Conservation (phyloP, 768 basidiomycete species). For the Ephemerocybe angulata region DNA sequence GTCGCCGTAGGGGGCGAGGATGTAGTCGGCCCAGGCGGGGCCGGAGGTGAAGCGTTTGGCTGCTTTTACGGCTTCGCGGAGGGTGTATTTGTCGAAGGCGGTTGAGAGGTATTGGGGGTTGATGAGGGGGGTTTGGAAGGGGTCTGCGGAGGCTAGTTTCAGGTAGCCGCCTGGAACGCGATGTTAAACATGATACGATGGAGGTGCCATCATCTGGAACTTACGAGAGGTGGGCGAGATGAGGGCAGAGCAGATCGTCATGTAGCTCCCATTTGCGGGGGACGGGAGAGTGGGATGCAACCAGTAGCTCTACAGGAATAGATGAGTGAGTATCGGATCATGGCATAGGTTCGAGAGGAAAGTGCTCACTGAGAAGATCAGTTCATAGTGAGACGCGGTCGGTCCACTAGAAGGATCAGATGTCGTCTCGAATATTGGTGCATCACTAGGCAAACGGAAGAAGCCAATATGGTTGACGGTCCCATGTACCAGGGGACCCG, state of each 20-base stretch:
- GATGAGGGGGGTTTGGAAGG: slow-evolving; percentile 23
- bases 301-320: slow-evolving; percentile 5
- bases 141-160: slow-evolving; percentile 16
- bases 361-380: slow-evolving; percentile 4
- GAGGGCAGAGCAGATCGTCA: slow-evolving; percentile 22
- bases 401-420: slow-evolving; percentile 8
- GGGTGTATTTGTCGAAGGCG: slow-evolving; percentile 20
- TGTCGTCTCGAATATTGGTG: slow-evolving; percentile 1
- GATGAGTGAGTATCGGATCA: background rate
- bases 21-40: slow-evolving; percentile 19
- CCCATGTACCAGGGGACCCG: slow-evolving; percentile 3
- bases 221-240: slow-evolving; percentile 30
- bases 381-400: slow-evolving; percentile 6
- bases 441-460: slow-evolving; percentile 5
- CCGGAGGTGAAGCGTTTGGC: slow-evolving; percentile 18
- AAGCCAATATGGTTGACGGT: slow-evolving; percentile 10
- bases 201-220: background rate
- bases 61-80: slow-evolving; percentile 19
- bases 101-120: slow-evolving; percentile 19
- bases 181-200: background rate
- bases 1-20: slow-evolving; percentile 15
- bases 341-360: background rate
- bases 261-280: slow-evolving; percentile 21
- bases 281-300: slow-evolving; percentile 7
- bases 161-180: slow-evolving; percentile 19